A percentile compares a stretch with the other conserved stretches of the same genome.
These are phyloP conservation scores for Coleophoma crateriformis DNA, from an alignment of 2,329 filamentous ascomycete species.

Conservation along the genomic window DNA sequence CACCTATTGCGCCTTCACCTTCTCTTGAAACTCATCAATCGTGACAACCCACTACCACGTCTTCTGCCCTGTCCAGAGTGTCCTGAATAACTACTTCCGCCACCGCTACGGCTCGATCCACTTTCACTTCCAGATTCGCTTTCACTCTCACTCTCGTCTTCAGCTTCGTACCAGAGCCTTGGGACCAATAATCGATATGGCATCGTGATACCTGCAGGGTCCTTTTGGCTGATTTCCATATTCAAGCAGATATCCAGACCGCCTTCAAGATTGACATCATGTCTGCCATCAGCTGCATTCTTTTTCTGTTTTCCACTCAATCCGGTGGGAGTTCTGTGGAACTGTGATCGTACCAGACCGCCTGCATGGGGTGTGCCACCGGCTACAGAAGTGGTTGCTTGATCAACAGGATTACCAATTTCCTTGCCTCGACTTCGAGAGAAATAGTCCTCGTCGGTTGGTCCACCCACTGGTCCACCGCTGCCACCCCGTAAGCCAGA, in stretches of 20 bases:
- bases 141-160: background rate
- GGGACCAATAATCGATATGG: slow-evolving; percentile 87
- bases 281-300: slow-evolving; percentile 38
- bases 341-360: slow-evolving; percentile 25
- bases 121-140: too few species aligned
- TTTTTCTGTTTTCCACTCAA: slow-evolving; percentile 57
- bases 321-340: slow-evolving; percentile 67
- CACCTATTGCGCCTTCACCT: too few species aligned
- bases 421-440: background rate
- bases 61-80: too few species aligned
- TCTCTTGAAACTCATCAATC: too few species aligned
- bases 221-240: slow-evolving; percentile 78
- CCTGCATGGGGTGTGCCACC: slow-evolving; percentile 9
- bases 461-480: slow-evolving; percentile 25
- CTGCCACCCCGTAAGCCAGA: slow-evolving; percentile 27
- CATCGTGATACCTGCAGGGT: slow-evolving; percentile 81
- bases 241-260: slow-evolving; percentile 86
- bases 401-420: slow-evolving; percentile 7
- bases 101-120: too few species aligned
- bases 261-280: slow-evolving; percentile 70
- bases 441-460: slow-evolving; percentile 50
- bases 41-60: too few species aligned
- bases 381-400: slow-evolving; percentile 17
- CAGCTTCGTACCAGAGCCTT: slow-evolving; percentile 52
- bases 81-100: too few species aligned